Evolutionary conservation across 2,329 filamentous ascomycete species (phyloP).

Genomic region (Lasiodiplodia theobromae): DNA sequence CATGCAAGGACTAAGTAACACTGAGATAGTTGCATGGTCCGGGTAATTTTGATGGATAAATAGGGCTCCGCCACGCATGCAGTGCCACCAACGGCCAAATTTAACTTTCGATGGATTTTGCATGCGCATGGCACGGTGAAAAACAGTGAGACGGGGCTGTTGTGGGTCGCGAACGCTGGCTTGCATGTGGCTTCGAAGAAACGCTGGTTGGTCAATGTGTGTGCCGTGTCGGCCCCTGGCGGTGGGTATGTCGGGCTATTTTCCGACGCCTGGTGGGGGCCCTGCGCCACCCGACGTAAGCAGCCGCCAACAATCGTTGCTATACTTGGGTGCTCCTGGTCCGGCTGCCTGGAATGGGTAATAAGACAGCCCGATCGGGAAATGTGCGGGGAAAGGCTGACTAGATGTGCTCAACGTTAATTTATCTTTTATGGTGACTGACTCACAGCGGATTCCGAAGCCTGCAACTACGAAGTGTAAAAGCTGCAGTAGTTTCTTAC

Average conservation of each 20-base stretch:
- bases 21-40: background rate
- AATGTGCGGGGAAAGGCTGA: background rate
- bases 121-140: background rate
- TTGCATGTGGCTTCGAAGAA: background rate
- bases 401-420: background rate
- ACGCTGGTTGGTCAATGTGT: background rate
- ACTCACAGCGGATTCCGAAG: background rate
- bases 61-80: constrained; percentile 8
- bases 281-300: constrained; percentile 14
- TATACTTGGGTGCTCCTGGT: constrained; percentile 2
- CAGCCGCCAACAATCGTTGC: constrained; percentile 5
- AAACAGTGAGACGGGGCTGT: background rate
- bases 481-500: too few species aligned
- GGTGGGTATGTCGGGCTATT: background rate
- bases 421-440: background rate
- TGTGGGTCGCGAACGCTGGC: background rate
- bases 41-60: constrained; percentile 3
- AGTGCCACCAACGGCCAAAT: background rate
- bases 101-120: constrained; percentile 1
- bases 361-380: constrained; percentile 5
- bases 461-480: too few species aligned
- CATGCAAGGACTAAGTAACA: constrained; percentile 7
- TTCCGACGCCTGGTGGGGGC: background rate
- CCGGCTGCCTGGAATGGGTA: background rate
- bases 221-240: background rate